Conservation (phyloP, 2,329 filamentous ascomycete species). For the Aschersonia sp. region DNA sequence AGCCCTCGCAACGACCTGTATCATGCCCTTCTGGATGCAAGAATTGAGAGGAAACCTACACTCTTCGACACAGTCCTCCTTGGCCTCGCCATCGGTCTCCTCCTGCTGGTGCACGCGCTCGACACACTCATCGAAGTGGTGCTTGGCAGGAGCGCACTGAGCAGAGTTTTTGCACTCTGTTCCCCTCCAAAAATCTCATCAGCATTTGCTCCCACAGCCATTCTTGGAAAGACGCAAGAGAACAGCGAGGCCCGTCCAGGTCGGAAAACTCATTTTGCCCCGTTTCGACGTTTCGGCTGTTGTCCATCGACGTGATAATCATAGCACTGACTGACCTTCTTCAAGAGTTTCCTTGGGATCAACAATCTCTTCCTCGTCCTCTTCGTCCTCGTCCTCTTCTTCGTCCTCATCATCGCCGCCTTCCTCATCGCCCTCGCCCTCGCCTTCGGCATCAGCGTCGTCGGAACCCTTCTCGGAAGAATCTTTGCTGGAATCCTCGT, state of each 20-base stretch:
- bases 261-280: too few relatives aligned
- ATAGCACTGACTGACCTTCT: constrained; percentile 55
- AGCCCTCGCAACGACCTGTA: neutral
- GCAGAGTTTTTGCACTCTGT: constrained; percentile 81
- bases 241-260: too few relatives aligned
- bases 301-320: neutral
- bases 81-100: constrained; percentile 54
- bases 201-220: too few relatives aligned
- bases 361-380: constrained; percentile 69
- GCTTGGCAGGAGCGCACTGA: constrained; percentile 77
- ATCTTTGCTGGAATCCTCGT: constrained; percentile 11
- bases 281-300: neutral
- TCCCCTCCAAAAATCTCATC: too few relatives aligned
- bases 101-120: constrained; percentile 57
- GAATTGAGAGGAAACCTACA: constrained; percentile 48
- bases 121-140: constrained; percentile 96
- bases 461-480: constrained; percentile 12
- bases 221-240: too few relatives aligned
- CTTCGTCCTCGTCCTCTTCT: constrained; percentile 54
- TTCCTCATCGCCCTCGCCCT: constrained; percentile 31
- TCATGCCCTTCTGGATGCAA: neutral
- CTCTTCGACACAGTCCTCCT: constrained; percentile 98
- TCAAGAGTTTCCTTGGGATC: constrained; percentile 82
- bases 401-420: constrained; percentile 41
- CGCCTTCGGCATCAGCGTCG: constrained; percentile 18